phyloP scores from a whole-genome alignment of 495 filamentous ascomycete genomes.

The Parathielavia hyrcaniae region DNA sequence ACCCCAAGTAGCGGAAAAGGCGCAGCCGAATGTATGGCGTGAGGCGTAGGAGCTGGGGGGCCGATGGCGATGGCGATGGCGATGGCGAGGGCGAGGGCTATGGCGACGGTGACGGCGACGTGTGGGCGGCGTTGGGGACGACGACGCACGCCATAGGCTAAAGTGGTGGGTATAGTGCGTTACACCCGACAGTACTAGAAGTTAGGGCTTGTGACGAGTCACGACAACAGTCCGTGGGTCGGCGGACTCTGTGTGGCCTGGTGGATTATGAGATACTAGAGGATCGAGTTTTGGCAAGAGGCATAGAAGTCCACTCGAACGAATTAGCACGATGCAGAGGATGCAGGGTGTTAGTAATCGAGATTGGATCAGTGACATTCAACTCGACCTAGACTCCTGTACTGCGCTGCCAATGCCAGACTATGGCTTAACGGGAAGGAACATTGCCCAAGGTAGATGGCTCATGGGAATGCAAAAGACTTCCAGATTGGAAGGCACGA shows the following conservation, averaged over 20 bases:
- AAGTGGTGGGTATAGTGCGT: slow-evolving; percentile 7
- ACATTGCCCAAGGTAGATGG: too few species aligned
- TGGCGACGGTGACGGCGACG: slow-evolving; percentile 6
- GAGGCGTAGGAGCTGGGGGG: slow-evolving; percentile 2
- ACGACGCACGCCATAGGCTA: slow-evolving; percentile 8
- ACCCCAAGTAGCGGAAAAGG: slow-evolving; percentile 12
- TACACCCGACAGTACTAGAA: slow-evolving; percentile 5
- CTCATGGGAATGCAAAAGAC: too few species aligned
- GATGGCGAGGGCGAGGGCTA: too few species aligned
- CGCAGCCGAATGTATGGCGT: slow-evolving; percentile 8
- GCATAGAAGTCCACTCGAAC: not conserved
- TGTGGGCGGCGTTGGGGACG: slow-evolving; percentile 8
- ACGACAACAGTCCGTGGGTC: slow-evolving; percentile 1
- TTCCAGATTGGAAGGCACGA: too few species aligned
- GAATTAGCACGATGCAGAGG: slow-evolving; percentile 3
- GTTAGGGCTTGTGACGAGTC: slow-evolving; percentile 3
- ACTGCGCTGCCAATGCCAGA: too few species aligned
- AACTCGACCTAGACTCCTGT: too few species aligned
- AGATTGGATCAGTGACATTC: too few species aligned
- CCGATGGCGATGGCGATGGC: slow-evolving; percentile 3
- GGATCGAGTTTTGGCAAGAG: slow-evolving; percentile 5
- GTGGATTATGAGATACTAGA: slow-evolving; percentile 6
- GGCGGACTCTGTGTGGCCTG: slow-evolving; percentile 2
- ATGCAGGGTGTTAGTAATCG: slow-evolving; percentile 2
- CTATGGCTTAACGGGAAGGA: too few species aligned